A percentile compares a stretch with the other conserved stretches of the same genome.
phyloP scores from a whole-genome alignment of 2,329 filamentous ascomycete genomes.

The Colletotrichum zoysiae region DNA sequence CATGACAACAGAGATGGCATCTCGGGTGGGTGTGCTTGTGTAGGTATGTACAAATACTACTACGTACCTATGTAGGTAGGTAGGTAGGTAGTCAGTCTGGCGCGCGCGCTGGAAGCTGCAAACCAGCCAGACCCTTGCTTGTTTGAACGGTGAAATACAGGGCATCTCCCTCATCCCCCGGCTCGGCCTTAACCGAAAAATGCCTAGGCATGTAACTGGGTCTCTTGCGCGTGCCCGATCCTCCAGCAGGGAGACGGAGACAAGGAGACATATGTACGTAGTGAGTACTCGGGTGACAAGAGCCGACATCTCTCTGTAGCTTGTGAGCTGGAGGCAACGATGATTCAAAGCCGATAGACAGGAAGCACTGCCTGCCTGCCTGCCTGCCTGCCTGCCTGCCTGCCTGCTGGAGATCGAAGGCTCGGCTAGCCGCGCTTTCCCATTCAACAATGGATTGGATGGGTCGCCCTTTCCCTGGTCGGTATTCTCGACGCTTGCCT shows the following conservation, averaged over 20 bases:
- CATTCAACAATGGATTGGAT: too few species aligned
- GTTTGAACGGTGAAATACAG: conserved; percentile 33
- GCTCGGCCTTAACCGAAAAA: conserved; percentile 22
- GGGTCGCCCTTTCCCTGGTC: too few species aligned
- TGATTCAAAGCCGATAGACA: neutral
- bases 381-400: too few species aligned
- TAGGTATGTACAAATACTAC: too few species aligned
- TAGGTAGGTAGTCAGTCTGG: neutral
- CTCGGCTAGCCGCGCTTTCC: too few species aligned
- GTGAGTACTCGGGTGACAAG: too few species aligned
- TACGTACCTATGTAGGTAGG: too few species aligned
- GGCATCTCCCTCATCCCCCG: conserved; percentile 14
- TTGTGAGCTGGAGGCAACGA: neutral
- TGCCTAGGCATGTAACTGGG: neutral
- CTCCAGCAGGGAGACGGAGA: neutral
- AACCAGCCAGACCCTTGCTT: conserved; percentile 25
- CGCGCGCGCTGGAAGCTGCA: too few species aligned
- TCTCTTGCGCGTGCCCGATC: neutral
- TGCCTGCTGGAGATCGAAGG: too few species aligned
- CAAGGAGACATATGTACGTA: too few species aligned
- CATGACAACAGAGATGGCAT: neutral
- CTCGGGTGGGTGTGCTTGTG: neutral
- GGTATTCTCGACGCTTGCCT: too few species aligned
- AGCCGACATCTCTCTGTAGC: neutral
- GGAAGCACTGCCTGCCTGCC: too few species aligned